Percentiles rank a stretch among this genome's conserved stretches.
Evolutionary conservation across 768 basidiomycete genomes (phyloP).

Genomic region (Xerocomellus dryophilus): DNA sequence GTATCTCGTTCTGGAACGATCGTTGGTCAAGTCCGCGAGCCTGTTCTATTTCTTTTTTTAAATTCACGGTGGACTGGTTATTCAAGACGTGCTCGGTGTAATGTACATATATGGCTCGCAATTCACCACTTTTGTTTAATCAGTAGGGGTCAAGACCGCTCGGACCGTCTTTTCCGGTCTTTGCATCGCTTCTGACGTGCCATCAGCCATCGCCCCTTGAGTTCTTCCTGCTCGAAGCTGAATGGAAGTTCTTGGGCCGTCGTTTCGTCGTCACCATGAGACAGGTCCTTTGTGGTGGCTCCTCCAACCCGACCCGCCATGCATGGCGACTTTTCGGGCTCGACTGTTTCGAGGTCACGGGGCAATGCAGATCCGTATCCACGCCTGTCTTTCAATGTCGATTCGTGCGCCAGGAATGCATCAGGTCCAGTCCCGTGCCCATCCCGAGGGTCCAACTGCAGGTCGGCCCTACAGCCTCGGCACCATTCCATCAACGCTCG

Average conservation of each 20-base stretch:
- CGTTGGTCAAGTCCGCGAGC: background rate
- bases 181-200: conserved; percentile 1
- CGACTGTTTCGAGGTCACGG: background rate
- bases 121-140: background rate
- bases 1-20: background rate
- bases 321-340: background rate
- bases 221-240: conserved; percentile 7
- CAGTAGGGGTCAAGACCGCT: background rate
- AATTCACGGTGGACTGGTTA: background rate
- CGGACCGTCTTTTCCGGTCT: background rate
- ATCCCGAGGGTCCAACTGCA: background rate
- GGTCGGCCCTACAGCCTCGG: background rate
- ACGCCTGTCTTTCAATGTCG: background rate
- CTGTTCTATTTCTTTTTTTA: background rate
- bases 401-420: background rate
- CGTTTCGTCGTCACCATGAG: background rate
- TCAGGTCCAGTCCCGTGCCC: background rate
- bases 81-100: background rate
- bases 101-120: background rate
- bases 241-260: background rate
- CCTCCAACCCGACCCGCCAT: background rate
- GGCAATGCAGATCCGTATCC: background rate
- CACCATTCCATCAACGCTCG: conserved; percentile 14
- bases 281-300: background rate
- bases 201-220: conserved; percentile 6